A percentile compares a stretch with the other conserved stretches of the same genome.
These are phyloP conservation scores for Panaeolus papilionaceus DNA, from an alignment of 768 basidiomycete genomes.

Conservation along the genomic window DNA sequence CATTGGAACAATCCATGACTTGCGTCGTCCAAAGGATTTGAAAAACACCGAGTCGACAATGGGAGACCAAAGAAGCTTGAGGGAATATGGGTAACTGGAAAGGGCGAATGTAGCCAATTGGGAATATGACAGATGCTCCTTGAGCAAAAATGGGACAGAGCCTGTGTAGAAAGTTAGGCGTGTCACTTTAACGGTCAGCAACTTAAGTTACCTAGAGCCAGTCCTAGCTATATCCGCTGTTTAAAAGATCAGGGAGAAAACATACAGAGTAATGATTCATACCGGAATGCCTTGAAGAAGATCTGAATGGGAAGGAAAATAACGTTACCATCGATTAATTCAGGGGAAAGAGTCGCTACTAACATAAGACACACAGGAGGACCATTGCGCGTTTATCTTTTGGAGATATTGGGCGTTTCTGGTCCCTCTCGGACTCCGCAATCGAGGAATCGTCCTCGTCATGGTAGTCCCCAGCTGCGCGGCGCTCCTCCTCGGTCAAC, in stretches of 20 bases:
- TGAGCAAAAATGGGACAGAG: conserved; percentile 95
- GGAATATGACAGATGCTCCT: conserved; percentile 95
- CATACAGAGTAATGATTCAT: conserved; percentile 36
- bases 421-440: conserved; percentile 34
- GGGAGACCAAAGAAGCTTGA: conserved; percentile 97
- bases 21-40: conserved; percentile 86
- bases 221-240: conserved; percentile 62
- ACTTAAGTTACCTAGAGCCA: conserved; percentile 74
- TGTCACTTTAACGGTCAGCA: neutral
- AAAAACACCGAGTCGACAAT: conserved; percentile 93
- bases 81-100: conserved; percentile 93
- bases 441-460: conserved; percentile 38
- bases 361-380: conserved; percentile 86
- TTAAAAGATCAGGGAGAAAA: conserved; percentile 18
- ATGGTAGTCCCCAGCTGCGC: conserved; percentile 47
- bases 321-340: conserved; percentile 20
- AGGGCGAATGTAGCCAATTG: conserved; percentile 95
- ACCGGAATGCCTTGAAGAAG: conserved; percentile 92
- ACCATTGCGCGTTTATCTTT: conserved; percentile 88
- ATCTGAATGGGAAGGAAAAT: conserved; percentile 44
- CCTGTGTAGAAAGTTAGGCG: conserved; percentile 50
- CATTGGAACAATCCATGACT: conserved; percentile 99
- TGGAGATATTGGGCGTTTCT: conserved; percentile 60
- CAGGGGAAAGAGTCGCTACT: conserved; percentile 39
- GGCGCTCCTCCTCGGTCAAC: conserved; percentile 61